Conservation (phyloP, 2,329 filamentous ascomycete genomes). For the Talaromyces sp. region DNA sequence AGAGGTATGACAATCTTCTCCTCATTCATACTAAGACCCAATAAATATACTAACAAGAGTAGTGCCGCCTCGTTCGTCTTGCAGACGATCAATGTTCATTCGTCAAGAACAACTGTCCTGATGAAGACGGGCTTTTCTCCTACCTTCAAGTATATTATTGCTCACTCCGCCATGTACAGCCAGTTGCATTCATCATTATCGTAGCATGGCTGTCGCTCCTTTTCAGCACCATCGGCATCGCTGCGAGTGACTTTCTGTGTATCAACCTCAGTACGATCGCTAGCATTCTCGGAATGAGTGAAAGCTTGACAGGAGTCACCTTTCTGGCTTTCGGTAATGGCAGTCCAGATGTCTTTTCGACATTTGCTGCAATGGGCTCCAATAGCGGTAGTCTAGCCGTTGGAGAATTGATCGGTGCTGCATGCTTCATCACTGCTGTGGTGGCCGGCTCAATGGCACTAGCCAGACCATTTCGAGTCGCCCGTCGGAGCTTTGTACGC, state of each 20-base stretch:
- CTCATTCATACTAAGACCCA: neutral
- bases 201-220: slow-evolving; percentile 80
- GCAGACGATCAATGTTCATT: slow-evolving; percentile 82
- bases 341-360: slow-evolving; percentile 96
- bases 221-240: slow-evolving; percentile 96
- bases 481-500: slow-evolving; percentile 81
- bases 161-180: slow-evolving; percentile 61
- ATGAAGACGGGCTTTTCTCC: slow-evolving; percentile 82
- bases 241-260: slow-evolving; percentile 97
- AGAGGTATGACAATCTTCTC: slow-evolving; percentile 7
- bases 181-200: slow-evolving; percentile 74
- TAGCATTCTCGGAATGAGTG: slow-evolving; percentile 82
- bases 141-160: slow-evolving; percentile 94
- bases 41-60: neutral
- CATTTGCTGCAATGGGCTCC: slow-evolving; percentile 95
- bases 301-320: slow-evolving; percentile 93
- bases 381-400: slow-evolving; percentile 96
- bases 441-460: slow-evolving; percentile 96
- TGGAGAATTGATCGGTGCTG: slow-evolving; percentile 90
- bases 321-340: slow-evolving; percentile 97
- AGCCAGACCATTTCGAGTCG: slow-evolving; percentile 90
- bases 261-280: slow-evolving; percentile 94
- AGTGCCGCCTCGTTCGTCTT: slow-evolving; percentile 77
- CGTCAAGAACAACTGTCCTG: slow-evolving; percentile 73
- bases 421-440: slow-evolving; percentile 92